Conservation (phyloP, 2,329 filamentous ascomycete species). For the Nemania sp. region DNA sequence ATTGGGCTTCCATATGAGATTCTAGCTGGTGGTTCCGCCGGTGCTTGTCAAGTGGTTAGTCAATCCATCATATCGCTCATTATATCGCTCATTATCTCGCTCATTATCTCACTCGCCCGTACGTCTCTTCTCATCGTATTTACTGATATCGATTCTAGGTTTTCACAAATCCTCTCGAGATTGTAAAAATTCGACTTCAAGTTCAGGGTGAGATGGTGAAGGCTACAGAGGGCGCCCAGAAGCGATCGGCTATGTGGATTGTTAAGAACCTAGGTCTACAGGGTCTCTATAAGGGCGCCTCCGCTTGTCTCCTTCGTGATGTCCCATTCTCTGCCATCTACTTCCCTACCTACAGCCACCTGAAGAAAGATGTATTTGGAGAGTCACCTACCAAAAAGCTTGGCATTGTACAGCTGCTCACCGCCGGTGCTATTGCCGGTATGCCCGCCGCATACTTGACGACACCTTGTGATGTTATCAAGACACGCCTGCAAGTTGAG, state of each 20-base stretch:
- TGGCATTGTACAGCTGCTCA: slow-evolving; percentile 86
- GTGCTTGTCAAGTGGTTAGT: slow-evolving; percentile 94
- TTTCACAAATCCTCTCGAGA: slow-evolving; percentile 97
- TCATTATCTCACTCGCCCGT: not conserved
- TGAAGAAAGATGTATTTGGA: slow-evolving; percentile 93
- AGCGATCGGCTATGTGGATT: slow-evolving; percentile 96
- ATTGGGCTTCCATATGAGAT: slow-evolving; percentile 76
- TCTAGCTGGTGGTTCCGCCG: slow-evolving; percentile 84
- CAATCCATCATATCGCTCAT: slow-evolving; percentile 1
- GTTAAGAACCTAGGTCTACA: slow-evolving; percentile 91
- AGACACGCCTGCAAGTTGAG: slow-evolving; percentile 96
- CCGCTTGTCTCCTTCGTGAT: slow-evolving; percentile 90
- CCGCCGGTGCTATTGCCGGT: slow-evolving; percentile 89
- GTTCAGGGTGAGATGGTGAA: slow-evolving; percentile 96
- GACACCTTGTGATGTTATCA: slow-evolving; percentile 98
- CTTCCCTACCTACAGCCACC: slow-evolving; percentile 93
- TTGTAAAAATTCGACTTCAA: slow-evolving; percentile 98
- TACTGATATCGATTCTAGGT: slow-evolving; percentile 51
- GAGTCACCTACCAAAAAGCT: slow-evolving; percentile 86
- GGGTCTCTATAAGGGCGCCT: slow-evolving; percentile 95
- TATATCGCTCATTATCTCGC: too few relatives aligned
- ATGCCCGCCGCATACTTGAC: slow-evolving; percentile 94
- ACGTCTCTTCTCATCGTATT: not conserved
- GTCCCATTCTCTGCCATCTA: slow-evolving; percentile 99
- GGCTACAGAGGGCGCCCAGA: slow-evolving; percentile 76